Evolutionary conservation across 2,329 filamentous ascomycete species (phyloP), one percentile per base, ranked within the genome.

Genomic region (Myriosclerotinia duriaeana): DNA sequence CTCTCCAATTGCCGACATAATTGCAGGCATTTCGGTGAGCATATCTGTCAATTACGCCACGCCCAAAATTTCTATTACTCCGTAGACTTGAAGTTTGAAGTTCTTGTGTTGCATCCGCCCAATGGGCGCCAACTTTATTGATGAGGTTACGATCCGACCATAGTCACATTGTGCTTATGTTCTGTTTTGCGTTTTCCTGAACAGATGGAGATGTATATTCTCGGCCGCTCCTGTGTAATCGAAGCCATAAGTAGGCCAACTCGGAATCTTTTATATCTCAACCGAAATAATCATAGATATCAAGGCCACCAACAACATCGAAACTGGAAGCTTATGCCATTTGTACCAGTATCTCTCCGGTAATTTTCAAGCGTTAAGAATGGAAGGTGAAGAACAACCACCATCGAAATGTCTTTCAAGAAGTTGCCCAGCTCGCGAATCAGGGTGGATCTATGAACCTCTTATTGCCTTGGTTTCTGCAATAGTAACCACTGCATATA

Each of bases 401-500:
- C 30, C n/a, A 15, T 22, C 22, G 0, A 26, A 22, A 30, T 22
- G n/a, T 30, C 2, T 40, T 42, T 44, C 17, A 36, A 40, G 46
- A 50, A 52, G 67, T 34, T 72, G 66, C 59, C 53, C 67, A 30
- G 56, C 62, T 30, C 53, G 48, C 14, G 64, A 59, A 3, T 64
- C 74, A 26, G 70, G 68, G 22, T 72, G 69, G 14, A 70, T 62
- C 42, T 73, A 69, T 68, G 73, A 75, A 56, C 26, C 73, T 3
- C 53, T 72, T 3, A 65, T 72, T 44, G 69, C 70, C 7, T 44
- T 64, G 22, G 61, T 66, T 20, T 70, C 67, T 11, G 71, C 72
- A 6, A 17, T 70, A 17, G 68, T 74, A 17, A 73, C 71, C 14
- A 72, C 70, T n/a, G 66, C 71, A 14, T 75, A 74, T 62, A 72